Evolutionary conservation across 2,329 filamentous ascomycete genomes (phyloP).

Genomic region (Herpotrichia juniperi): DNA sequence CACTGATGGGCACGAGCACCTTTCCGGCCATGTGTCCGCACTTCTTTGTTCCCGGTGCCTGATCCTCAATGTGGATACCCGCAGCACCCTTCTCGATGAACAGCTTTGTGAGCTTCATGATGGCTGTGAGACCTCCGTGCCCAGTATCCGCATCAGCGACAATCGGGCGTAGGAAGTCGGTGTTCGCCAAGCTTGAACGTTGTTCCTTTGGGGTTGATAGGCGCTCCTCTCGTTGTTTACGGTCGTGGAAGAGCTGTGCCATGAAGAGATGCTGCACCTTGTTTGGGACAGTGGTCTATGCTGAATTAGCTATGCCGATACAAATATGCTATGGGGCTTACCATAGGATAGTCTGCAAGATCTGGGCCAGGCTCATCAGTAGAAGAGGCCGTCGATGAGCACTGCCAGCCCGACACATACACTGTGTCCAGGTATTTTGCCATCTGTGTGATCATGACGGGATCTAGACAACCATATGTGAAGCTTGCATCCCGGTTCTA

Average conservation of each 20-base stretch:
- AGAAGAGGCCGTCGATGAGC: slow-evolving; percentile 91
- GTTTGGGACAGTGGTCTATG: slow-evolving; percentile 92
- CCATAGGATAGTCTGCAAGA: slow-evolving; percentile 89
- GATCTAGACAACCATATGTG: slow-evolving; percentile 97
- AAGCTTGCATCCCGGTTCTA: slow-evolving; percentile 85
- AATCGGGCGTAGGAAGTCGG: slow-evolving; percentile 95
- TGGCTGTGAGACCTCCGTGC: slow-evolving; percentile 94
- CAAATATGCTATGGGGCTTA: slow-evolving; percentile 20
- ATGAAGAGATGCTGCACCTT: slow-evolving; percentile 98
- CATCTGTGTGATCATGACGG: slow-evolving; percentile 99
- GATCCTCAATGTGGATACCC: slow-evolving; percentile 98
- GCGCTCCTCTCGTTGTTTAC: slow-evolving; percentile 96
- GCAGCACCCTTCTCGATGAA: slow-evolving; percentile 97
- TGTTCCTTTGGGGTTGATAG: slow-evolving; percentile 75
- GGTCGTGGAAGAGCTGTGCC: slow-evolving; percentile 98
- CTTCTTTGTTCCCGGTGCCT: slow-evolving; percentile 98
- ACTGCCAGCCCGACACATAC: slow-evolving; percentile 99
- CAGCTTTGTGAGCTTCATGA: slow-evolving; percentile 99
- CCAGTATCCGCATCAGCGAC: slow-evolving; percentile 97
- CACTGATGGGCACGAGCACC: slow-evolving; percentile 92
- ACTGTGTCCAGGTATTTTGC: slow-evolving; percentile 98
- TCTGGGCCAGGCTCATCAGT: slow-evolving; percentile 97
- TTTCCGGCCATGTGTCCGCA: slow-evolving; percentile 99
- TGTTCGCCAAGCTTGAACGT: slow-evolving; percentile 75
- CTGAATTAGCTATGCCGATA: slow-evolving; percentile 13